Evolutionary conservation across 345 rosid species (phyloP).

Genomic region (Laguncularia racemosa): DNA sequence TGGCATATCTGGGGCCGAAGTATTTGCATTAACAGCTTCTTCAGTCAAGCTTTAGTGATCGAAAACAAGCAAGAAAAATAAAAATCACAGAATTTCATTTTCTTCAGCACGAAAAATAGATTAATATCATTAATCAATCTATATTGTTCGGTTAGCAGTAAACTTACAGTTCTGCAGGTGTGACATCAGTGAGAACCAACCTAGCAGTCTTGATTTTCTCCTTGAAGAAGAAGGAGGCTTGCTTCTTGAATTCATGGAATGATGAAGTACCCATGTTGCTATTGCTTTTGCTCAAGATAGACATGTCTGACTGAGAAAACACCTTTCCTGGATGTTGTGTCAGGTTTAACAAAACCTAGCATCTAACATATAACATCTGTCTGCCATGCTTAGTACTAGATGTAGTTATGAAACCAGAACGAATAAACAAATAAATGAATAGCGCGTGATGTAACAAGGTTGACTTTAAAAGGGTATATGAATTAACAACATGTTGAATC

Average conservation of each 20-base stretch:
- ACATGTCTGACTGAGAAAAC: slow-evolving; percentile 20
- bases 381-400: too few species aligned
- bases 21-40: slow-evolving; percentile 65
- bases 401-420: too few species aligned
- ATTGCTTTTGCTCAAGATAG: slow-evolving; percentile 43
- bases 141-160: neutral
- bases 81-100: neutral
- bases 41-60: slow-evolving; percentile 57
- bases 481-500: too few species aligned
- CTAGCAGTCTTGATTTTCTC: slow-evolving; percentile 91
- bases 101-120: neutral
- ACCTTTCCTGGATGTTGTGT: too few species aligned
- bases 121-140: neutral
- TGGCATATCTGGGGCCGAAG: slow-evolving; percentile 55
- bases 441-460: too few species aligned
- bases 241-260: slow-evolving; percentile 73
- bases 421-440: too few species aligned
- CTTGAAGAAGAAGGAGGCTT: slow-evolving; percentile 88
- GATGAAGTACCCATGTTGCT: slow-evolving; percentile 42
- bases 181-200: slow-evolving; percentile 81
- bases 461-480: too few species aligned
- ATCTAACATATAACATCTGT: too few species aligned
- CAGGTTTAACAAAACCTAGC: too few species aligned
- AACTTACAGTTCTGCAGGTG: slow-evolving; percentile 59
- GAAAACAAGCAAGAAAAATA: neutral